These are phyloP conservation scores for Beta lomatogona DNA, from an alignment of 179 eudicot genomes.

Conservation along the genomic window DNA sequence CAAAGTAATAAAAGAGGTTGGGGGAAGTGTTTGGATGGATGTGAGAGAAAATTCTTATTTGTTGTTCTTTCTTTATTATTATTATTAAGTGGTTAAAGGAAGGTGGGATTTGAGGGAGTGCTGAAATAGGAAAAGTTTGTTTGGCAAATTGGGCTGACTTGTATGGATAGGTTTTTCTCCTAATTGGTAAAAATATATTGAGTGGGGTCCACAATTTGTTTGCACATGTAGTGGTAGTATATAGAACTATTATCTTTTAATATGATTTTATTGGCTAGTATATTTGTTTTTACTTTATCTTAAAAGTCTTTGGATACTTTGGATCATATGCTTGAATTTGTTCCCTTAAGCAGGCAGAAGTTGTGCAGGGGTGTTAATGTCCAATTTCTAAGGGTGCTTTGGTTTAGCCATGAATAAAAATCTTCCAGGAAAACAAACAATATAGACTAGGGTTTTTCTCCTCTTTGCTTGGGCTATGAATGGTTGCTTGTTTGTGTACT, in stretches of 20 bases:
- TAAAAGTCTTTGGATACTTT: neutral
- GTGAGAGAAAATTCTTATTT: constrained; percentile 23
- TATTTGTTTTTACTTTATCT: neutral
- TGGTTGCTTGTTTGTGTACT: neutral
- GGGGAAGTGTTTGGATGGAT: constrained; percentile 36
- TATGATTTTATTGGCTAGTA: neutral
- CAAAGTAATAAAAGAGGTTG: constrained; percentile 30
- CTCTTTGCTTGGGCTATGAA: constrained; percentile 14
- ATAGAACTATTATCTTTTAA: neutral
- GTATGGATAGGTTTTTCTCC: constrained; percentile 40
- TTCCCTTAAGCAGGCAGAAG: constrained; percentile 18
- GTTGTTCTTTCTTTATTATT: neutral
- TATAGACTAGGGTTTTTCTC: neutral
- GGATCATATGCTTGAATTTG: constrained; percentile 19
- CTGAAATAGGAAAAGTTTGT: constrained; percentile 30
- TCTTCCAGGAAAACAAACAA: constrained; percentile 7
- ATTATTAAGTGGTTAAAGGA: constrained; percentile 9
- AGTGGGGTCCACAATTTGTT: constrained; percentile 24
- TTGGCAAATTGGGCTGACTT: constrained; percentile 45
- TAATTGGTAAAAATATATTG: constrained; percentile 29
- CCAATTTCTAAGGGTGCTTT: no score
- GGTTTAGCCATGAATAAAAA: no score
- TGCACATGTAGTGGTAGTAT: neutral
- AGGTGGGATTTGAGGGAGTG: constrained; percentile 26
- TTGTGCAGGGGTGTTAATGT: constrained; percentile 9